Evolutionary conservation across 2,329 filamentous ascomycete genomes (phyloP), one percentile per base, ranked within the genome.

Genomic region (Epicoccum nigrum): DNA sequence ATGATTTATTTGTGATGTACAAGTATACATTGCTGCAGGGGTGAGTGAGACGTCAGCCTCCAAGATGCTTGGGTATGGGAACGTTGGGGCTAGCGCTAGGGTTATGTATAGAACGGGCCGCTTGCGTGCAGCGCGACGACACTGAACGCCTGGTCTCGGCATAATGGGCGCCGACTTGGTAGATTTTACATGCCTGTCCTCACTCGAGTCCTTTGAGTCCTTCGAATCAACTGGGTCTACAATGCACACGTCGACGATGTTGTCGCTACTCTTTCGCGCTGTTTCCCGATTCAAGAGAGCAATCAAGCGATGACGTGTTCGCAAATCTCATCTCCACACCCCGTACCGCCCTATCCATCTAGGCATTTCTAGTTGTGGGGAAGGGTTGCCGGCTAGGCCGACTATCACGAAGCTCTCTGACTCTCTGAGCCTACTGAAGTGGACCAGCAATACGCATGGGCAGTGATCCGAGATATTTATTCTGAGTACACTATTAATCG

Each of bases 71-170:
- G 43, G 31, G 49, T 43, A 43, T 43, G 43, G 43, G 43, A 42
- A 41, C 38, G 49, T 47, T 42, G 40, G 34, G 33, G 32, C 44
- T 43, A 46, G 38, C n/a, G n/a, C 38, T 42, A 27, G 49, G 45
- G 43, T 42, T 43, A 46, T 52, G 31, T 42, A 46, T 44, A 52
- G 43, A 43, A 39, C 49, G 38, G 46, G 43, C 49, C 44, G 49
- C 33, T 52, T 47, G 49, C 48, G 43, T 51, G 42, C 49, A 52
- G 44, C 49, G 17, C 21, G 37, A 42, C 43, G 49, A 52, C 49
- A 47, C 49, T 43, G 44, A 52, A 52, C 49, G 30, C 43, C 44
- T 52, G 49, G 49, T 47, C 28, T 42, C 38, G 43, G 43, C 33
- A 25, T 16, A 38, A 13, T n/a, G 13, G 23, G 19, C 28, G 19